These are phyloP conservation scores for Closterium sp. DNA, from an alignment of 139 green algal genomes.

Conservation along the genomic window DNA sequence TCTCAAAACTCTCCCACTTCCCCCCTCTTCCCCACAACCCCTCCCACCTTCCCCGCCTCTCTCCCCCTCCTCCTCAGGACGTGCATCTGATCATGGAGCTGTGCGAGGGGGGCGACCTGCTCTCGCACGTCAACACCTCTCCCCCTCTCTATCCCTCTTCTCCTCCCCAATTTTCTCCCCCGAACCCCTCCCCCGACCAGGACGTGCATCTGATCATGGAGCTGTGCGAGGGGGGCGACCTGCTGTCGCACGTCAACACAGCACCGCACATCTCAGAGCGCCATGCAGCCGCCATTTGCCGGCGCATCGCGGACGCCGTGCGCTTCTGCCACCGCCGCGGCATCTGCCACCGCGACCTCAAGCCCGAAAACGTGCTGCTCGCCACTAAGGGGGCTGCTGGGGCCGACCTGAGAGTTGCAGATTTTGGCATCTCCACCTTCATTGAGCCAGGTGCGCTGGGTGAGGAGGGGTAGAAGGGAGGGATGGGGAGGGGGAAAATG, in stretches of 20 bases:
- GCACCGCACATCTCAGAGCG: background rate
- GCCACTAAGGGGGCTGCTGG: background rate
- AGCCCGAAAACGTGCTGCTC: slow-evolving; percentile 42
- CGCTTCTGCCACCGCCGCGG: slow-evolving; percentile 18
- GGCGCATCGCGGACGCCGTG: background rate
- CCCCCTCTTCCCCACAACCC: too few species aligned
- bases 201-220: slow-evolving; percentile 38
- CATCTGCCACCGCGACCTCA: slow-evolving; percentile 46
- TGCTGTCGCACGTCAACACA: background rate
- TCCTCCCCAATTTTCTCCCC: too few species aligned
- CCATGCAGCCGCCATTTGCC: slow-evolving; percentile 9
- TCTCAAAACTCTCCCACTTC: too few species aligned
- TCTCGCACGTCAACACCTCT: background rate
- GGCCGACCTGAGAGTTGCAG: background rate
- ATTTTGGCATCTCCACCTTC: slow-evolving; percentile 6
- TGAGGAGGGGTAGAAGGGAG: too few species aligned
- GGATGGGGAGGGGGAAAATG: too few species aligned
- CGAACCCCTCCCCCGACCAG: background rate
- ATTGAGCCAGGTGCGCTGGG: background rate
- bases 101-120: too few species aligned
- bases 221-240: slow-evolving; percentile 28
- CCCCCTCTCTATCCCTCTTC: background rate
- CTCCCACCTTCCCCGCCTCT: too few species aligned
- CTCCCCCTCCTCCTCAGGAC: too few species aligned
- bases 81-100: too few species aligned